These are phyloP conservation scores for Lophiostoma macrostomum DNA, from an alignment of 495 filamentous ascomycete species.

Conservation along the genomic window DNA sequence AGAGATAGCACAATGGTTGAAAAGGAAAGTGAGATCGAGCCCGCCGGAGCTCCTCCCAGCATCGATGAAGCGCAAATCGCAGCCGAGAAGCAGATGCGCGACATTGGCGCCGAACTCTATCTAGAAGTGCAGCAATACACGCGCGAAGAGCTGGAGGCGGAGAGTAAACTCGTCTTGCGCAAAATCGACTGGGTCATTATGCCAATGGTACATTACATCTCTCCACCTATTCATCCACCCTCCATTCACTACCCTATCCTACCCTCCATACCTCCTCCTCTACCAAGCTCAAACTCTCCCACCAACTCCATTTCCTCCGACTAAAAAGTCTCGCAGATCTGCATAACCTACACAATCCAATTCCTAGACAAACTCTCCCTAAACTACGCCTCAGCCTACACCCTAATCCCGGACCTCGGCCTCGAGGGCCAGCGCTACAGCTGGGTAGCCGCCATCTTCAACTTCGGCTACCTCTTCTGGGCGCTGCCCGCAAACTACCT, in stretches of 20 bases:
- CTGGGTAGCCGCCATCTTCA: slow-evolving; percentile 80
- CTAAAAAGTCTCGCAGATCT: too few species aligned
- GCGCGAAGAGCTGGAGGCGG: slow-evolving; percentile 27
- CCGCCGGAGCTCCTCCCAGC: slow-evolving; percentile 2
- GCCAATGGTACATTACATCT: slow-evolving; percentile 23
- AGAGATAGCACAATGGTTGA: too few species aligned
- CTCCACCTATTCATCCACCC: too few species aligned
- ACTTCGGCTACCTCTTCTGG: slow-evolving; percentile 58
- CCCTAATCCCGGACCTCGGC: slow-evolving; percentile 50
- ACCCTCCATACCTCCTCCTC: too few species aligned
- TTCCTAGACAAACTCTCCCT: slow-evolving; percentile 30
- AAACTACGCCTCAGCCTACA: slow-evolving; percentile 19
- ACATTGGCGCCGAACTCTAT: slow-evolving; percentile 34
- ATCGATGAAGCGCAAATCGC: slow-evolving; percentile 18
- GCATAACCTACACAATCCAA: slow-evolving; percentile 30
- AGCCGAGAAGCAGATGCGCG: slow-evolving; percentile 30
- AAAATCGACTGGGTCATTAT: slow-evolving; percentile 37
- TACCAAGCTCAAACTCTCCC: too few species aligned
- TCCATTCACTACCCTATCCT: too few species aligned
- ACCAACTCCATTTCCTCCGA: too few species aligned
- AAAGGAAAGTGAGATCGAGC: slow-evolving; percentile 6
- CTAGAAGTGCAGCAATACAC: slow-evolving; percentile 32
- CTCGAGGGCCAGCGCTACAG: slow-evolving; percentile 54
- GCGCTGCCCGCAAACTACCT: slow-evolving; percentile 52
- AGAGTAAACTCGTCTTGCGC: slow-evolving; percentile 24